Evolutionary conservation across 441 rosid species (phyloP).

Genomic region (Gossypium trilobum): DNA sequence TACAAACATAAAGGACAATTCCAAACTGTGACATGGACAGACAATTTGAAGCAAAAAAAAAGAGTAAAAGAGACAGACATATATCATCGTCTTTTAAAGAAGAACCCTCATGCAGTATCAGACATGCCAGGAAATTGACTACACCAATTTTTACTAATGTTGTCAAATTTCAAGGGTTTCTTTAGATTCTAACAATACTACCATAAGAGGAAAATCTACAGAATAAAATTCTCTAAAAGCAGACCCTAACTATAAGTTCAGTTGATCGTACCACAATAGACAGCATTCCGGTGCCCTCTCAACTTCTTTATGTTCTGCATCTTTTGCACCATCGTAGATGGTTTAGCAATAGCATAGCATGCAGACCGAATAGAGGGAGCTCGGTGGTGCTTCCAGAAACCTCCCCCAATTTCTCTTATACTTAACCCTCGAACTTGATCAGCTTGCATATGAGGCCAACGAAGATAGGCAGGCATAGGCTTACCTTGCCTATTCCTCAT

Average conservation of each 20-base stretch:
- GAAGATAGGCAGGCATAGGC: constrained; percentile 43
- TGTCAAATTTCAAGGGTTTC: not conserved
- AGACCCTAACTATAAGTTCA: constrained; percentile 11
- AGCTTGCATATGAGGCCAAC: constrained; percentile 77
- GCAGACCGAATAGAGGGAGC: constrained; percentile 69
- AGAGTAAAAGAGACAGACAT: not conserved
- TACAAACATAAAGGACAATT: not conserved
- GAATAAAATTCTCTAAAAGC: not conserved
- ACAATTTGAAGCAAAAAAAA: not conserved
- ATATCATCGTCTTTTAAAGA: not conserved
- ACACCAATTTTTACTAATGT: not conserved
- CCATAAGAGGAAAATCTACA: not conserved
- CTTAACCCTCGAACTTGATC: constrained; percentile 72
- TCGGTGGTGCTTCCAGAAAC: constrained; percentile 69
- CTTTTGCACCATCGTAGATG: constrained; percentile 66
- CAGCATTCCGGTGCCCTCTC: constrained; percentile 80
- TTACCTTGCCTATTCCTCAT: constrained; percentile 34
- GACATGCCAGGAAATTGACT: not conserved
- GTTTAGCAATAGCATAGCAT: constrained; percentile 70
- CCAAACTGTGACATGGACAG: not conserved
- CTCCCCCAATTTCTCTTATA: constrained; percentile 78
- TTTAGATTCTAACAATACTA: not conserved
- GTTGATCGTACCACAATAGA: constrained; percentile 61
- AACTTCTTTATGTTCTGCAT: constrained; percentile 68
- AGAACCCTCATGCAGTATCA: not conserved